Percentiles rank a stretch among this genome's conserved stretches.
phyloP scores from a whole-genome alignment of 1,284 basidiomycete species.

The Pholiota adiposa region DNA sequence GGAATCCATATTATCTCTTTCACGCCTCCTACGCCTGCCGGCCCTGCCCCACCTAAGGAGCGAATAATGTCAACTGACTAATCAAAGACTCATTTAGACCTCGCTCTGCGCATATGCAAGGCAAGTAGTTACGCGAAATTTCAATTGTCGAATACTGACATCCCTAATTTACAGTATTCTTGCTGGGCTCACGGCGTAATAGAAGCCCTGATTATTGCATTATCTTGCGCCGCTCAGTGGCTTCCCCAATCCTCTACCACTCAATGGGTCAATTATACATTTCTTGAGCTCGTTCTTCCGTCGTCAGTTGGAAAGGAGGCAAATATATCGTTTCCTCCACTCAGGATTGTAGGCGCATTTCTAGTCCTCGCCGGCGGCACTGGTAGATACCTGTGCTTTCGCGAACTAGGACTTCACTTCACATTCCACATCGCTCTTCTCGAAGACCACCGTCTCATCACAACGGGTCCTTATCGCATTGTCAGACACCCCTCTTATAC shows the following conservation, averaged over 20 bases:
- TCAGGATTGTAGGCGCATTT: not conserved
- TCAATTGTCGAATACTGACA: not conserved
- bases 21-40: no score
- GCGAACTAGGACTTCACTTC: constrained; percentile 4
- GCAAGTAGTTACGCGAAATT: no score
- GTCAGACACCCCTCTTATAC: constrained; percentile 1
- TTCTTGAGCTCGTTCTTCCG: not conserved
- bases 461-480: not conserved
- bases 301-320: not conserved
- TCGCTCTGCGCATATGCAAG: no score
- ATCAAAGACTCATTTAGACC: no score
- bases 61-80: no score
- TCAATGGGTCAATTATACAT: not conserved
- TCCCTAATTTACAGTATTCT: not conserved
- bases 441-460: constrained; percentile 4
- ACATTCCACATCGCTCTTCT: no score
- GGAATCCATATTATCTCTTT: no score
- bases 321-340: not conserved
- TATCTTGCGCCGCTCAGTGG: not conserved
- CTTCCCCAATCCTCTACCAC: not conserved
- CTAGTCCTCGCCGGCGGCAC: not conserved
- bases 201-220: not conserved
- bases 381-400: not conserved
- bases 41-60: no score
- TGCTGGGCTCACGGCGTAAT: not conserved